Conservation (phyloP, 352 stramenopile species). For the Thraustochytrium sp. region DNA sequence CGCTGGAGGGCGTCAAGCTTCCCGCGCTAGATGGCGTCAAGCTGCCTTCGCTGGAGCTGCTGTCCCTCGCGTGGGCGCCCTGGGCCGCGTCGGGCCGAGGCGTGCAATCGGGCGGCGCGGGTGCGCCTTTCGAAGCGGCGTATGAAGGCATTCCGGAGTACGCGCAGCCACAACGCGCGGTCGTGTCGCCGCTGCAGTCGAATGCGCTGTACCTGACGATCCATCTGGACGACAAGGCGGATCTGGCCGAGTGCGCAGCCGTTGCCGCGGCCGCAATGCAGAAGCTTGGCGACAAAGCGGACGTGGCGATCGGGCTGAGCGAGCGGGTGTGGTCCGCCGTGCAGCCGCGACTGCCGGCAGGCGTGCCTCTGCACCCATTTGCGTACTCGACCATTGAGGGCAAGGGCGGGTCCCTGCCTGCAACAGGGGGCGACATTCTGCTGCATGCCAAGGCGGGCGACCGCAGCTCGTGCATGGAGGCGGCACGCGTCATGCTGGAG, state of each 20-base stretch:
- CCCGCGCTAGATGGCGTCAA: not conserved
- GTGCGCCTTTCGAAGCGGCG: not conserved
- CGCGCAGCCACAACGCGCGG: not conserved
- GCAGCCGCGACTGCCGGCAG: not conserved
- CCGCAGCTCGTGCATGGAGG: not conserved
- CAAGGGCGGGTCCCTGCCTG: not conserved
- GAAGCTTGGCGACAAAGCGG: not conserved
- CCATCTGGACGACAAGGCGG: constrained; percentile 1
- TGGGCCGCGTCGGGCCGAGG: not conserved
- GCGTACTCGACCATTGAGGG: not conserved
- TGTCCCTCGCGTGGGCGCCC: no score
- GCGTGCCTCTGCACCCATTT: constrained; percentile 13
- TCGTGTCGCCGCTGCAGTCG: not conserved
- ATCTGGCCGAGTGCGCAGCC: not conserved
- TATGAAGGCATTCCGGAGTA: not conserved
- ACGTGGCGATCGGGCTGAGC: not conserved
- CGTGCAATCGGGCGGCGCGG: not conserved
- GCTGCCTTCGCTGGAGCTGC: not conserved
- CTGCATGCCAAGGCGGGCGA: constrained; percentile 14
- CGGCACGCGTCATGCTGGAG: not conserved
- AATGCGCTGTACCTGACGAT: constrained; percentile 9
- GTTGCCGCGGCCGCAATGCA: not conserved
- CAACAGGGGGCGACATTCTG: constrained; percentile 28
- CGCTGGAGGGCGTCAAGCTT: not conserved
- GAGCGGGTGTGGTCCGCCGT: not conserved